Conservation (phyloP, 345 rosid species). For the Citrus maxima region DNA sequence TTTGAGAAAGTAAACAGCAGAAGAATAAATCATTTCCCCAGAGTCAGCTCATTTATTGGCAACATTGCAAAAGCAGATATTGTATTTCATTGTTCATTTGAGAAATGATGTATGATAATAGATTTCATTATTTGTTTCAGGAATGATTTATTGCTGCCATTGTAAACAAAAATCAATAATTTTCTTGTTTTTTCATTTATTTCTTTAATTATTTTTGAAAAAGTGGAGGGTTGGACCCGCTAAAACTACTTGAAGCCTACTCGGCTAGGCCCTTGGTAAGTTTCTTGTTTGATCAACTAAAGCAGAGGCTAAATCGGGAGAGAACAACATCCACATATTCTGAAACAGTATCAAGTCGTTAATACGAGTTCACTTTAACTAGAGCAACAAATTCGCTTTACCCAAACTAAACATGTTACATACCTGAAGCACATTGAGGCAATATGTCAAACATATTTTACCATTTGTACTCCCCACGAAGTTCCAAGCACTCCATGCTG, state of each 20-base stretch:
- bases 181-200: too few relatives aligned
- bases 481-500: constrained; percentile 82
- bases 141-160: neutral
- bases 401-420: neutral
- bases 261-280: too few relatives aligned
- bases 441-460: constrained; percentile 79
- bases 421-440: constrained; percentile 96
- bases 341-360: too few relatives aligned
- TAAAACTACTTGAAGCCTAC: too few relatives aligned
- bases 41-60: neutral
- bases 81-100: neutral
- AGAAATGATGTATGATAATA: neutral
- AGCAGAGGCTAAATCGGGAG: neutral
- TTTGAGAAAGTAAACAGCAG: neutral
- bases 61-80: neutral
- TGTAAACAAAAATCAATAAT: too few relatives aligned
- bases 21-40: neutral
- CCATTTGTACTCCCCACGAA: constrained; percentile 66
- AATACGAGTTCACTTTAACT: neutral
- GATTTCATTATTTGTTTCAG: neutral
- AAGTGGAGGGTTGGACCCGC: too few relatives aligned
- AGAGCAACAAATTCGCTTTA: neutral
- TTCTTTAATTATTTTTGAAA: too few relatives aligned
- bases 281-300: neutral
- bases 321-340: neutral